Percentiles rank a stretch among this genome's conserved stretches.
Conservation (phyloP, 495 filamentous ascomycete genomes). For the Massariosphaeria phaeospora region DNA sequence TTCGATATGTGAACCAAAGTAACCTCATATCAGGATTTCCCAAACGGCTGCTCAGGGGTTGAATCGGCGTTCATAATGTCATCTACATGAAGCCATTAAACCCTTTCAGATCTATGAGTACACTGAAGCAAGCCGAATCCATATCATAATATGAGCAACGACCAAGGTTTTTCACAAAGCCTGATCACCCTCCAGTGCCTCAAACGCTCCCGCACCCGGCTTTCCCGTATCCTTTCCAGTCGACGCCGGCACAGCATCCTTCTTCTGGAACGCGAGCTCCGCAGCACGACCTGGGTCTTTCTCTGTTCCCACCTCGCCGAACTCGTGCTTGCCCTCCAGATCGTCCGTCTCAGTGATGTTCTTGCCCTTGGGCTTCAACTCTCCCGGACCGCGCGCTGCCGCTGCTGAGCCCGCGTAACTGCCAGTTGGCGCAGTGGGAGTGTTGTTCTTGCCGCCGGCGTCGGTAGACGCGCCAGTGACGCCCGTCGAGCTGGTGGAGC, state of each 20-base stretch:
- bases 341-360: conserved; percentile 55
- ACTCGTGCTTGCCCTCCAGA: conserved; percentile 49
- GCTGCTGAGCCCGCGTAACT: conserved; percentile 41
- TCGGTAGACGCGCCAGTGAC: background rate
- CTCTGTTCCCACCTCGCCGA: conserved; percentile 53
- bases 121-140: too few relatives aligned
- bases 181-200: conserved; percentile 4
- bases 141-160: background rate
- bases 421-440: conserved; percentile 42
- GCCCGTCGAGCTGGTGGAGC: background rate
- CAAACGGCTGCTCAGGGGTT: too few relatives aligned
- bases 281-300: conserved; percentile 60
- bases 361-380: conserved; percentile 51
- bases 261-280: conserved; percentile 47
- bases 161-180: background rate
- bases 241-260: conserved; percentile 39
- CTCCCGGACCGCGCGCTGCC: conserved; percentile 16
- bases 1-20: too few relatives aligned
- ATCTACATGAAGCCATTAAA: too few relatives aligned
- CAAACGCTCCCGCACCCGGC: conserved; percentile 18
- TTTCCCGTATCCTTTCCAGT: conserved; percentile 41
- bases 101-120: too few relatives aligned
- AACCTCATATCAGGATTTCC: too few relatives aligned
- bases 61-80: too few relatives aligned
- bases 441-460: conserved; percentile 33